Evolutionary conservation across 2,329 filamentous ascomycete genomes (phyloP).

Genomic region (Alternaria solani): DNA sequence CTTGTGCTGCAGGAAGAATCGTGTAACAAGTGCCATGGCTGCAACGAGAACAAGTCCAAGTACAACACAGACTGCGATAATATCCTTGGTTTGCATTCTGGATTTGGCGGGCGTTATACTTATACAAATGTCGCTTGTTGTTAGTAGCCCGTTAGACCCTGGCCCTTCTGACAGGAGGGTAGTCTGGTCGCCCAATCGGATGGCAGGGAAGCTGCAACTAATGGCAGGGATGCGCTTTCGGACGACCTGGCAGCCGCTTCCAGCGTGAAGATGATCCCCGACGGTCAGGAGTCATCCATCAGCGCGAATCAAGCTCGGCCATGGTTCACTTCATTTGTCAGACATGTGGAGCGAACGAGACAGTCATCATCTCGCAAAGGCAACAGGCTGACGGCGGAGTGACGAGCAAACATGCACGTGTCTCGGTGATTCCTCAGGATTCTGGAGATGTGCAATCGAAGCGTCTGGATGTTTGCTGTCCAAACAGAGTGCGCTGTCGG

Average conservation of each 20-base stretch:
- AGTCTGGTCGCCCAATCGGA: slow-evolving; percentile 37
- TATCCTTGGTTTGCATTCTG: slow-evolving; percentile 23
- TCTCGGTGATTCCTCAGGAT: neutral
- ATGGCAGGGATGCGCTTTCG: slow-evolving; percentile 22
- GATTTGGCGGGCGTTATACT: slow-evolving; percentile 9
- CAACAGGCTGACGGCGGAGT: slow-evolving; percentile 1
- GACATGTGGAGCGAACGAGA: slow-evolving; percentile 1
- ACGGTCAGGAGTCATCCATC: slow-evolving; percentile 18
- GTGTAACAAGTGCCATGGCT: slow-evolving; percentile 41
- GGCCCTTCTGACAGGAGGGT: slow-evolving; percentile 10
- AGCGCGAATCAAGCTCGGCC: slow-evolving; percentile 22
- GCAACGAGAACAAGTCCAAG: slow-evolving; percentile 22
- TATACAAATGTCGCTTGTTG: slow-evolving; percentile 32
- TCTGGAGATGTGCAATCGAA: neutral
- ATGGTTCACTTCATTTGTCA: slow-evolving; percentile 14
- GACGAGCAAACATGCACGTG: neutral
- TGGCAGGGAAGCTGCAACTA: slow-evolving; percentile 34
- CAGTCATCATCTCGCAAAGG: neutral
- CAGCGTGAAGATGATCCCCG: slow-evolving; percentile 6
- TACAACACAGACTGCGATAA: slow-evolving; percentile 29
- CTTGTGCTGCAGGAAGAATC: slow-evolving; percentile 39
- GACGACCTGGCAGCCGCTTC: slow-evolving; percentile 28
- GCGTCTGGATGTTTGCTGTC: neutral
- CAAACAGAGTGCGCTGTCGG: neutral
- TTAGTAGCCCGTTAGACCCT: slow-evolving; percentile 17